Evolutionary conservation across 805 yeast genomes (phyloP).

Genomic region (Priceomyces castillae): DNA sequence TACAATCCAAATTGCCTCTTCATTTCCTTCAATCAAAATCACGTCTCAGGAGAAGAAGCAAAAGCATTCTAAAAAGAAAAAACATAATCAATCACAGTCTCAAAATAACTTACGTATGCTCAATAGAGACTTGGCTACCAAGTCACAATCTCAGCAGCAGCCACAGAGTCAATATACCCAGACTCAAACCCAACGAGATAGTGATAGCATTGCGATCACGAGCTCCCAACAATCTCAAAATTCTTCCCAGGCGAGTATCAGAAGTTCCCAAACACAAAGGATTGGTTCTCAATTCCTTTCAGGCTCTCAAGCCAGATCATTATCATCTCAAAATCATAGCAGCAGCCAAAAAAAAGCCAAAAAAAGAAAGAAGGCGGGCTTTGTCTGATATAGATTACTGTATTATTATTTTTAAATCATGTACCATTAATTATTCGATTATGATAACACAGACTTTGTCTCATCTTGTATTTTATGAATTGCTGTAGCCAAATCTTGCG

Average conservation of each 20-base stretch:
- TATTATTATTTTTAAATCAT: background rate
- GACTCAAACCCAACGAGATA: background rate
- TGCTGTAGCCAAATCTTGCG: conserved; percentile 24
- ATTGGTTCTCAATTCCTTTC: background rate
- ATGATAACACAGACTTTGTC: conserved; percentile 15
- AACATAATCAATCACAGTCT: background rate
- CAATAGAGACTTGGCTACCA: background rate
- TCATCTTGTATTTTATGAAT: conserved; percentile 27
- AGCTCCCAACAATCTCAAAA: background rate
- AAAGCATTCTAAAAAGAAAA: background rate
- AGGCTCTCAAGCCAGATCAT: conserved; percentile 5
- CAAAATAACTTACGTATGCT: conserved; percentile 4
- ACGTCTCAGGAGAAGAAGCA: conserved; percentile 8
- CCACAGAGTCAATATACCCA: background rate
- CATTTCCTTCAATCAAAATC: conserved; percentile 19
- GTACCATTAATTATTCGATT: background rate
- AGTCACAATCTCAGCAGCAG: background rate
- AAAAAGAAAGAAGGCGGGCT: conserved; percentile 47
- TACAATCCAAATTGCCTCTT: conserved; percentile 4
- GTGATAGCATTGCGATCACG: background rate
- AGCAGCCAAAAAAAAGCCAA: conserved; percentile 30
- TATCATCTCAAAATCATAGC: background rate
- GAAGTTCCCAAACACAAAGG: background rate
- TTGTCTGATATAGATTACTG: conserved; percentile 29
- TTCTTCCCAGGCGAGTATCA: background rate